Evolutionary conservation across 805 yeast species (phyloP).

Genomic region (Vanderwaltozyma polyspora): DNA sequence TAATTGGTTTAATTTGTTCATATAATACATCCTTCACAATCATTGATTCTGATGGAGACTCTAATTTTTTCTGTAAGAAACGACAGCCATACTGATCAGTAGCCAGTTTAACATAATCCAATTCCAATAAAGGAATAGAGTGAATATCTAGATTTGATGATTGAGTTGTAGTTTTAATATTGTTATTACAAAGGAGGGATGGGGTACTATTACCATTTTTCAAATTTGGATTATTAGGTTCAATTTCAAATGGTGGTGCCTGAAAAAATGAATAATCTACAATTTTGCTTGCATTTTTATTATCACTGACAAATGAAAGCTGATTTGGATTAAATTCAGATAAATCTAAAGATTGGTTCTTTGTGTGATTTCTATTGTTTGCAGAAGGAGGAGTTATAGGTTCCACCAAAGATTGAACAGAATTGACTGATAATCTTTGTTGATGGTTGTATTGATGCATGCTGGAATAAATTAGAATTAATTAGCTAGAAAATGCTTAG

Average conservation of each 20-base stretch:
- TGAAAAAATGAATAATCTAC: constrained; percentile 9
- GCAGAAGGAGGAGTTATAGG: constrained; percentile 17
- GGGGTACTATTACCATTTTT: not conserved
- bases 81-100: constrained; percentile 78
- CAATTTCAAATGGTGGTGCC: constrained; percentile 1
- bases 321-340: constrained; percentile 14
- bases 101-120: constrained; percentile 52
- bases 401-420: constrained; percentile 15
- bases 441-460: constrained; percentile 17
- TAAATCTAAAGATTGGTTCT: constrained; percentile 24
- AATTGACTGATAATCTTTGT: constrained; percentile 22
- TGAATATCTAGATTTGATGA: constrained; percentile 4
- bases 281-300: not conserved
- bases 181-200: not conserved
- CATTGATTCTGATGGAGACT: constrained; percentile 35
- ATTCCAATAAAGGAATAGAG: constrained; percentile 18
- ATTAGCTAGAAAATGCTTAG: too few relatives aligned
- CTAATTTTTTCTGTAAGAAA: constrained; percentile 61
- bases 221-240: not conserved
- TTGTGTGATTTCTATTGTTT: constrained; percentile 18
- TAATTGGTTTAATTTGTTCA: constrained; percentile 42
- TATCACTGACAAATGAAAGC: not conserved
- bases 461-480: too few relatives aligned
- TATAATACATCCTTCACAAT: constrained; percentile 48
- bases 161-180: not conserved